These are phyloP conservation scores for Cryptococcus amylolentus DNA, from an alignment of 1,284 basidiomycete genomes.

Conservation along the genomic window DNA sequence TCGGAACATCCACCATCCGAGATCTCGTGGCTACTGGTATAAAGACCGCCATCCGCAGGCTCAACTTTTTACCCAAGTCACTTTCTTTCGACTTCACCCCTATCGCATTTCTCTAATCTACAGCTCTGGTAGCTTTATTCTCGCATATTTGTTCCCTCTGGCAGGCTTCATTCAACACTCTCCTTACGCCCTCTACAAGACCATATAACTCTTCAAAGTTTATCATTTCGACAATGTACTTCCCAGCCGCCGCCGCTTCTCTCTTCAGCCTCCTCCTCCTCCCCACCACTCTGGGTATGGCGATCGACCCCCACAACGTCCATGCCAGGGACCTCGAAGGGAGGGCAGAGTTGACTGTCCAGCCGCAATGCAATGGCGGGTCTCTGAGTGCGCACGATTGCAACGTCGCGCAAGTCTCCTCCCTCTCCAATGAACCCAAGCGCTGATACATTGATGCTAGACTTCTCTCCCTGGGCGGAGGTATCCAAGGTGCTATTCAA, in stretches of 20 bases:
- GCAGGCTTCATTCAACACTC: too few species aligned
- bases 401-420: conserved; percentile 5
- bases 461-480: conserved; percentile 2
- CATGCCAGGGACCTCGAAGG: neutral
- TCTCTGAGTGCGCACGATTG: conserved; percentile 4
- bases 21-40: too few species aligned
- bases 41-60: too few species aligned
- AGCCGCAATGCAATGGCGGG: conserved; percentile 7
- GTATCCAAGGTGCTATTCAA: conserved; percentile 7
- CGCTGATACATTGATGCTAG: neutral
- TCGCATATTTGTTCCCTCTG: too few species aligned
- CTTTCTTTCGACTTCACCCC: too few species aligned
- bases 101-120: too few species aligned
- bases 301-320: neutral
- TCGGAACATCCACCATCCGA: too few species aligned
- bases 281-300: neutral
- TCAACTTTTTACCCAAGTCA: too few species aligned
- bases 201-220: too few species aligned
- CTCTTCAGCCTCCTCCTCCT: neutral
- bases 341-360: conserved; percentile 1
- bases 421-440: neutral
- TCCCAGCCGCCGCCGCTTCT: neutral
- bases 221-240: too few species aligned
- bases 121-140: too few species aligned
- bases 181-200: too few species aligned